Conservation (phyloP, 495 filamentous ascomycete species). For the Elasticomyces elasticus region DNA sequence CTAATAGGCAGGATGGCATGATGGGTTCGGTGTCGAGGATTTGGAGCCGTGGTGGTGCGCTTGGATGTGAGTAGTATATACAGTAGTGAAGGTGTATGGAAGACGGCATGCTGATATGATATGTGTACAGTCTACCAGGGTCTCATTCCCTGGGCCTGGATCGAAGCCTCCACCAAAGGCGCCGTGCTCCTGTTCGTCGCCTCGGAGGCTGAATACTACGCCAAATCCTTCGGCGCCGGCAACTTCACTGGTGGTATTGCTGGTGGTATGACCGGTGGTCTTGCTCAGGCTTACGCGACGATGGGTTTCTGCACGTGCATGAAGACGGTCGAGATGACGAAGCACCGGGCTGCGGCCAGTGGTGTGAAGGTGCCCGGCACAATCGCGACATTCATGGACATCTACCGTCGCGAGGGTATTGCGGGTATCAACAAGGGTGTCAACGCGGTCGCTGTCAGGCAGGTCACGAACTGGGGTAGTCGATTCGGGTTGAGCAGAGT, state of each 20-base stretch:
- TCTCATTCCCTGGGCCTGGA: slow-evolving; percentile 99
- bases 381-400: slow-evolving; percentile 90
- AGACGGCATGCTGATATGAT: slow-evolving; percentile 22
- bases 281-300: slow-evolving; percentile 96
- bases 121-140: slow-evolving; percentile 83
- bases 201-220: slow-evolving; percentile 93
- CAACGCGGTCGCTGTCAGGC: slow-evolving; percentile 94
- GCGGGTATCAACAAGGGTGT: slow-evolving; percentile 95
- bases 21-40: slow-evolving; percentile 68
- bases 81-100: neutral
- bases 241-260: slow-evolving; percentile 81
- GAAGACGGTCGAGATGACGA: slow-evolving; percentile 99
- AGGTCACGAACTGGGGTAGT: slow-evolving; percentile 99
- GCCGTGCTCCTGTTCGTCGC: slow-evolving; percentile 98
- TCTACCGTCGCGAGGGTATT: slow-evolving; percentile 90
- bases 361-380: slow-evolving; percentile 81
- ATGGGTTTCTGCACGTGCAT: slow-evolving; percentile 99
- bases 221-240: slow-evolving; percentile 65
- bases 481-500: slow-evolving; percentile 87
- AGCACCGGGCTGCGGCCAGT: slow-evolving; percentile 79
- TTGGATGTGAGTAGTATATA: slow-evolving; percentile 70
- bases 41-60: slow-evolving; percentile 86
- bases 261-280: slow-evolving; percentile 87
- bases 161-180: slow-evolving; percentile 99
- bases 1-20: slow-evolving; percentile 85